Percentiles rank a stretch among this genome's conserved stretches.
phyloP scores from a whole-genome alignment of 345 rosid species.

The Euphorbia pulcherrima region DNA sequence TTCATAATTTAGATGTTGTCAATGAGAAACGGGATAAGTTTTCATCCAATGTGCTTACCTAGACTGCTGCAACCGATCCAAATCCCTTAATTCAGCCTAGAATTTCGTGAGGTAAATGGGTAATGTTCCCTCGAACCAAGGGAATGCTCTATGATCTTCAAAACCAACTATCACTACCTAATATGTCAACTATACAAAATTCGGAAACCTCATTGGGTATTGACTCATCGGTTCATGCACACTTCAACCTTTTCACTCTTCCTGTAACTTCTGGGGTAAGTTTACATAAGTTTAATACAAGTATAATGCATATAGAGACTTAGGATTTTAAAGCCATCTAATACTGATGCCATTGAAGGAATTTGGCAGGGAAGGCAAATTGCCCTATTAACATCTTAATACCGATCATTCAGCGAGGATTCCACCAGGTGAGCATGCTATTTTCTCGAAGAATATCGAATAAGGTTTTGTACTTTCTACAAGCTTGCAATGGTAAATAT shows the following conservation, averaged over 20 bases:
- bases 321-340: slow-evolving; percentile 12
- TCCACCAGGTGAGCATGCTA: no score
- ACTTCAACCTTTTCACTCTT: slow-evolving; percentile 44
- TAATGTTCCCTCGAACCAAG: slow-evolving; percentile 32
- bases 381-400: slow-evolving; percentile 41
- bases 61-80: slow-evolving; percentile 50
- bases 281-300: not conserved
- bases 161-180: slow-evolving; percentile 37
- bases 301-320: not conserved
- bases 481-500: no score
- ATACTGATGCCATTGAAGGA: slow-evolving; percentile 37
- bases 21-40: slow-evolving; percentile 67
- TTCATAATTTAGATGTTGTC: slow-evolving; percentile 62
- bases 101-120: slow-evolving; percentile 30
- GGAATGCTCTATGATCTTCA: slow-evolving; percentile 32
- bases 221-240: slow-evolving; percentile 55
- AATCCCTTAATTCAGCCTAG: slow-evolving; percentile 32
- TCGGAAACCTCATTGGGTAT: slow-evolving; percentile 43
- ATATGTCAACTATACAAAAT: slow-evolving; percentile 35
- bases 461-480: no score
- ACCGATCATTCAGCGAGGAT: no score
- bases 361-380: slow-evolving; percentile 40
- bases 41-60: slow-evolving; percentile 66
- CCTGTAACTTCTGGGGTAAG: slow-evolving; percentile 44
- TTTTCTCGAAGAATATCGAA: no score